Conservation (phyloP, 2,329 filamentous ascomycete species). For the Aspergillus hortae region DNA sequence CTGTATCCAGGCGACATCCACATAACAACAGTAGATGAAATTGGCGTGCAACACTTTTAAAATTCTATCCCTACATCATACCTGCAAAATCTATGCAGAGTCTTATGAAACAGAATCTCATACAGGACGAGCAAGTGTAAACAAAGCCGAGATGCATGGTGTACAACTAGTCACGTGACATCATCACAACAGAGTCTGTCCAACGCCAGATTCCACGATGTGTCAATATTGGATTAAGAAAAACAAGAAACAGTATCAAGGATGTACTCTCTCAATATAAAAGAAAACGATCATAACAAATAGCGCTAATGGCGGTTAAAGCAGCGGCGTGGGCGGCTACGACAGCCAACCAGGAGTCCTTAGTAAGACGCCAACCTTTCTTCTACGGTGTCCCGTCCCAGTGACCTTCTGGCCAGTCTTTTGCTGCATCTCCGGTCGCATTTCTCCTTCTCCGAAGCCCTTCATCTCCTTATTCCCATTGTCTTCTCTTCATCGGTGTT, state of each 20-base stretch:
- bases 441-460: background rate
- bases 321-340: slow-evolving; percentile 17
- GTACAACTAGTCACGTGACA: no score
- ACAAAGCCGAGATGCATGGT: no score
- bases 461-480: slow-evolving; percentile 6
- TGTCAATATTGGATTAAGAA: background rate
- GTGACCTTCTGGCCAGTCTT: background rate
- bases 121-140: no score
- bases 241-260: background rate
- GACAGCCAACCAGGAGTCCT: slow-evolving; percentile 17
- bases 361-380: slow-evolving; percentile 7
- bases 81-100: no score
- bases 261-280: background rate
- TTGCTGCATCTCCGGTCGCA: background rate
- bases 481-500: slow-evolving; percentile 12
- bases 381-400: slow-evolving; percentile 10
- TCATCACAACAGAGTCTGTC: no score
- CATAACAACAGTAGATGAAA: no score
- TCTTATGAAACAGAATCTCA: no score
- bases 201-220: background rate
- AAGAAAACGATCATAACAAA: background rate
- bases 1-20: no score
- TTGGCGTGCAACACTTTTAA: no score
- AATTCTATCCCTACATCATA: no score
- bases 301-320: slow-evolving; percentile 25